Conservation (phyloP, 371 early-diverging fungal genomes). For the Apophysomyces elegans region DNA sequence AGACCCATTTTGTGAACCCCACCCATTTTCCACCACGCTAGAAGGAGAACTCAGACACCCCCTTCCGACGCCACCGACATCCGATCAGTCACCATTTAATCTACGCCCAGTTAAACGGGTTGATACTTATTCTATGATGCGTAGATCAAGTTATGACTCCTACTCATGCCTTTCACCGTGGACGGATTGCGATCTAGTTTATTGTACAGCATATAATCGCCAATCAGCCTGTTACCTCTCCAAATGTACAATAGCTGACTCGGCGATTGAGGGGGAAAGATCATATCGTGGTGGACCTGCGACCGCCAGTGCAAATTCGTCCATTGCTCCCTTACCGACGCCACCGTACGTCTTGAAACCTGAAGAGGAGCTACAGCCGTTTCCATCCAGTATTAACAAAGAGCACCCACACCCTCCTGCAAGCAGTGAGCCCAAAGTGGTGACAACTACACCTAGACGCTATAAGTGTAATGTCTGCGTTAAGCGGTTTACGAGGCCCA, state of each 20-base stretch:
- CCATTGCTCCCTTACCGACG: not conserved
- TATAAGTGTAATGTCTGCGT: constrained; percentile 54
- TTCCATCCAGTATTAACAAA: not conserved
- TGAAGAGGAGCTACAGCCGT: not conserved
- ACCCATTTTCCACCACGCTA: not conserved
- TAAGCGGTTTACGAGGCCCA: constrained; percentile 64
- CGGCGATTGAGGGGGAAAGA: not conserved
- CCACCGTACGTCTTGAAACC: not conserved
- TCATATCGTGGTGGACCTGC: not conserved
- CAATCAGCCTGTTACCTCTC: not conserved
- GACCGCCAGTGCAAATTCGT: constrained; percentile 1
- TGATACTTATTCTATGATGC: not conserved
- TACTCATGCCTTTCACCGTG: not conserved
- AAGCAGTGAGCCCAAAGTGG: constrained; percentile 16
- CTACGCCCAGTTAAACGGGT: not conserved
- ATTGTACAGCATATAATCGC: not conserved
- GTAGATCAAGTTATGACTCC: not conserved
- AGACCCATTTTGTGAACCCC: not conserved
- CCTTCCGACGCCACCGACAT: constrained; percentile 5
- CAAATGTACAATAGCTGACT: not conserved
- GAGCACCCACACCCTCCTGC: not conserved
- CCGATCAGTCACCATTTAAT: not conserved
- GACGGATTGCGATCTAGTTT: not conserved
- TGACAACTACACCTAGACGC: constrained; percentile 30
- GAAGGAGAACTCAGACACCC: not conserved